Percentiles rank a stretch among this genome's conserved stretches.
Conservation (phyloP, 2,329 filamentous ascomycete genomes). For the Fusarium stilboides region DNA sequence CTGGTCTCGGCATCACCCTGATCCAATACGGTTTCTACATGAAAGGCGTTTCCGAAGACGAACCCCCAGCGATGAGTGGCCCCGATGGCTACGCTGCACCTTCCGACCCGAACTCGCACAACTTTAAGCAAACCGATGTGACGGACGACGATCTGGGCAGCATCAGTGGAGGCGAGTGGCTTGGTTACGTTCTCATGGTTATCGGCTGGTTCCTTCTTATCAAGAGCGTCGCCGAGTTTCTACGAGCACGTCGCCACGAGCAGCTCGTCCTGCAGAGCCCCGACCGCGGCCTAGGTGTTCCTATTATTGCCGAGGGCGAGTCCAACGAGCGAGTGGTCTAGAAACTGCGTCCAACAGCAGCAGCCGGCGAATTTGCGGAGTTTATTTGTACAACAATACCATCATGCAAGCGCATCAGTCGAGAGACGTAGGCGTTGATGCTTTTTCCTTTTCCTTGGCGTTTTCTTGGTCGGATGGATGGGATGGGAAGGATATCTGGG, state of each 20-base stretch:
- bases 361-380: no score
- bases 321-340: conserved; percentile 82
- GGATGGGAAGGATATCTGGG: conserved; percentile 32
- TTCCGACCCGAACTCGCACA: conserved; percentile 89
- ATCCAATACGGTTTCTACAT: conserved; percentile 98
- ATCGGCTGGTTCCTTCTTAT: conserved; percentile 99
- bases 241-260: conserved; percentile 90
- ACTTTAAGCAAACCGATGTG: conserved; percentile 84
- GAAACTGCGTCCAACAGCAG: not conserved
- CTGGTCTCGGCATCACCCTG: conserved; percentile 93
- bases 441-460: conserved; percentile 33
- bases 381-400: conserved; percentile 39
- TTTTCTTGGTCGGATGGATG: conserved; percentile 35
- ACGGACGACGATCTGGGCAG: conserved; percentile 62
- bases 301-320: conserved; percentile 91
- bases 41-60: conserved; percentile 73
- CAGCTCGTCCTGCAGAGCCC: conserved; percentile 94
- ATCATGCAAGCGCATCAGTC: conserved; percentile 37
- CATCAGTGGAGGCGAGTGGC: conserved; percentile 85
- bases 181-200: conserved; percentile 95
- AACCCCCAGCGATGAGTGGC: conserved; percentile 62
- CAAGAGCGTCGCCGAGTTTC: conserved; percentile 90
- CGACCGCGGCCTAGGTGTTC: conserved; percentile 85
- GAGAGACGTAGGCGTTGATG: conserved; percentile 36
- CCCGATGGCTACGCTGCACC: conserved; percentile 78